Conservation (phyloP, 352 stramenopile genomes). For the Pythium brachiatum region DNA sequence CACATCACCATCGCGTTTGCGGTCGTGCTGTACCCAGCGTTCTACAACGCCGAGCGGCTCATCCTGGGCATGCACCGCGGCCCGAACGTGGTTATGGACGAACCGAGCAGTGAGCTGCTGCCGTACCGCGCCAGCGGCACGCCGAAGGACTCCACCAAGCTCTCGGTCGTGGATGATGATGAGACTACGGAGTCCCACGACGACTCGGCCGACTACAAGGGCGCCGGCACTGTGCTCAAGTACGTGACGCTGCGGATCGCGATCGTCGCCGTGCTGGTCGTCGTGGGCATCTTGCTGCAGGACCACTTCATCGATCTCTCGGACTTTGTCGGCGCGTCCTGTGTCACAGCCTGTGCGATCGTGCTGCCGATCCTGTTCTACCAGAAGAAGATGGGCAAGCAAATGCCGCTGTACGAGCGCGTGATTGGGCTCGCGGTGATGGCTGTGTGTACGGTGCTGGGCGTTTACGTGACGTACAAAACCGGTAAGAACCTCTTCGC, state of each 20-base stretch:
- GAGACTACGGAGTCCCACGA: slow-evolving; percentile 18
- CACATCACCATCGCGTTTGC: slow-evolving; percentile 46
- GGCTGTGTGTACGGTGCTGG: slow-evolving; percentile 37
- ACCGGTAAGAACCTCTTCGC: neutral
- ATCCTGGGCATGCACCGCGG: slow-evolving; percentile 63
- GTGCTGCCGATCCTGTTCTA: slow-evolving; percentile 71
- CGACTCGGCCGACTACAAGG: slow-evolving; percentile 37
- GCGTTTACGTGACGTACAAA: slow-evolving; percentile 4
- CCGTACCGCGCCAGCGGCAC: slow-evolving; percentile 21
- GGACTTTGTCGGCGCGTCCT: slow-evolving; percentile 66
- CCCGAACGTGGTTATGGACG: slow-evolving; percentile 26
- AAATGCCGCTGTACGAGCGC: slow-evolving; percentile 37
- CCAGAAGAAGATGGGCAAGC: slow-evolving; percentile 55
- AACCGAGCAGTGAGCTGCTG: slow-evolving; percentile 14
- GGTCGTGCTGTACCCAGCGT: slow-evolving; percentile 46
- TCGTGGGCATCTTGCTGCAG: slow-evolving; percentile 34
- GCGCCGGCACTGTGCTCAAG: slow-evolving; percentile 28
- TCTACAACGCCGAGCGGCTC: slow-evolving; percentile 60
- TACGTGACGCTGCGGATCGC: slow-evolving; percentile 46
- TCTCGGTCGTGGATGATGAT: slow-evolving; percentile 9
- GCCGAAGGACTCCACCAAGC: slow-evolving; percentile 6
- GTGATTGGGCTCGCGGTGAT: slow-evolving; percentile 34
- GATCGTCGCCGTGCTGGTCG: slow-evolving; percentile 49
- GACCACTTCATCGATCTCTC: slow-evolving; percentile 63
- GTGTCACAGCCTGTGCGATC: slow-evolving; percentile 53